These are phyloP conservation scores for Trichoderma aggressivum DNA, from an alignment of 2,329 filamentous ascomycete genomes.

Conservation along the genomic window DNA sequence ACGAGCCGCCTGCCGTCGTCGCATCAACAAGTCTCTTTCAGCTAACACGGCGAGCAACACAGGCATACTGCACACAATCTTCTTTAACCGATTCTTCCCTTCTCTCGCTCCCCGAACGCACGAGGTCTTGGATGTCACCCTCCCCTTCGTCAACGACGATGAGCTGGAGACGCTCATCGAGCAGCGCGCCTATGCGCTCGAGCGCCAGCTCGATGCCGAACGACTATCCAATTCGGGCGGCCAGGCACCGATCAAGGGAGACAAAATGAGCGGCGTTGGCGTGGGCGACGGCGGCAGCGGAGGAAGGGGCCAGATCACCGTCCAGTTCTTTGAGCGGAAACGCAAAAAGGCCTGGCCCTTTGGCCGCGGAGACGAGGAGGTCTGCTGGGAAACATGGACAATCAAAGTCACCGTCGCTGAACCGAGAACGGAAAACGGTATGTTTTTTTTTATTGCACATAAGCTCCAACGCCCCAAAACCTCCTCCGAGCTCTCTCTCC, in stretches of 20 bases:
- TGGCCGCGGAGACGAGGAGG: conserved; percentile 80
- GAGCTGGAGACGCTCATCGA: conserved; percentile 94
- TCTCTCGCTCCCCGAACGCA: conserved; percentile 76
- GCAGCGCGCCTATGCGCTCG: conserved; percentile 73
- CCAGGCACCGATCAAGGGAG: conserved; percentile 39
- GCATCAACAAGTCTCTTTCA: neutral
- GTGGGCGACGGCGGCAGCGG: conserved; percentile 41
- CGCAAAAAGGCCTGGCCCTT: conserved; percentile 74
- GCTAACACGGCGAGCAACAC: conserved; percentile 10
- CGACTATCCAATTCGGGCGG: conserved; percentile 36
- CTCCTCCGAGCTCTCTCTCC: neutral
- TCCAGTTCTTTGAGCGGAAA: conserved; percentile 94
- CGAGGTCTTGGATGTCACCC: conserved; percentile 85
- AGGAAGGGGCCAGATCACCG: conserved; percentile 72
- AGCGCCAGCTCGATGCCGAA: conserved; percentile 69
- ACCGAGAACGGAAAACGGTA: conserved; percentile 83
- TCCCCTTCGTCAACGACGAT: conserved; percentile 84
- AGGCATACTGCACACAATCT: conserved; percentile 95
- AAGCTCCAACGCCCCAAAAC: neutral
- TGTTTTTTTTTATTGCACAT: conserved; percentile 31
- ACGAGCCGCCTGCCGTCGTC: neutral
- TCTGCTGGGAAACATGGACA: conserved; percentile 97
- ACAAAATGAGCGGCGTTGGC: conserved; percentile 5
- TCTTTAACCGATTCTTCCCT: conserved; percentile 98
- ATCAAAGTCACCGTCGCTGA: conserved; percentile 90